A percentile compares a stretch with the other conserved stretches of the same genome.
These are phyloP conservation scores for Pythium sp. DNA, from an alignment of 352 stramenopile species.

Conservation along the genomic window DNA sequence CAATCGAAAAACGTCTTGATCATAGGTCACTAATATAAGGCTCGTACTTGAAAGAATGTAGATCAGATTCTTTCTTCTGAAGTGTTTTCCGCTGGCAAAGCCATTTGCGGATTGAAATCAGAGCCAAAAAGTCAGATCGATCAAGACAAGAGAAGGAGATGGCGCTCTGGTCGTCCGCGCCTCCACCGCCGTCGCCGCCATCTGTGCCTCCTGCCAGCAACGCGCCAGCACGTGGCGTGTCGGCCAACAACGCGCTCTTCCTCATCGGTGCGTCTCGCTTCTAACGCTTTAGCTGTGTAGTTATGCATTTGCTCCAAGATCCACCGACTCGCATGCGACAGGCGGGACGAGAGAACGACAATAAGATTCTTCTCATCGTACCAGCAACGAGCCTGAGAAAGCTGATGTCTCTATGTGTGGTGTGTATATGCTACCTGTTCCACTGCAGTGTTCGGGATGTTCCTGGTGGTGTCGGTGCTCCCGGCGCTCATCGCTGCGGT, in stretches of 20 bases:
- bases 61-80: not conserved
- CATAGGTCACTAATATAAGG: not conserved
- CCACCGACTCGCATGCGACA: not conserved
- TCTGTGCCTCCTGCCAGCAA: slow-evolving; percentile 10
- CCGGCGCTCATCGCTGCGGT: slow-evolving; percentile 51
- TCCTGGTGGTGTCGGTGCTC: slow-evolving; percentile 61
- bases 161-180: slow-evolving; percentile 11
- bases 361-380: not conserved
- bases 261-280: slow-evolving; percentile 49
- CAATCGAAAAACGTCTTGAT: not conserved
- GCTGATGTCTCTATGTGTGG: not conserved
- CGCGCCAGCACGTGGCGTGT: slow-evolving; percentile 21
- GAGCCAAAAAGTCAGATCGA: not conserved
- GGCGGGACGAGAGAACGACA: not conserved
- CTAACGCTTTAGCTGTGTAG: not conserved
- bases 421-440: not conserved
- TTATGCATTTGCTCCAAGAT: not conserved
- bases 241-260: slow-evolving; percentile 64
- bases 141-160: not conserved
- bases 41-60: not conserved
- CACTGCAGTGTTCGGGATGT: slow-evolving; percentile 58
- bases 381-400: not conserved
- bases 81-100: not conserved
- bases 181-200: slow-evolving; percentile 4
- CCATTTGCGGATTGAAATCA: not conserved